Evolutionary conservation across 2,329 filamentous ascomycete species (phyloP).

Genomic region (Pseudogymnoascus sp.): DNA sequence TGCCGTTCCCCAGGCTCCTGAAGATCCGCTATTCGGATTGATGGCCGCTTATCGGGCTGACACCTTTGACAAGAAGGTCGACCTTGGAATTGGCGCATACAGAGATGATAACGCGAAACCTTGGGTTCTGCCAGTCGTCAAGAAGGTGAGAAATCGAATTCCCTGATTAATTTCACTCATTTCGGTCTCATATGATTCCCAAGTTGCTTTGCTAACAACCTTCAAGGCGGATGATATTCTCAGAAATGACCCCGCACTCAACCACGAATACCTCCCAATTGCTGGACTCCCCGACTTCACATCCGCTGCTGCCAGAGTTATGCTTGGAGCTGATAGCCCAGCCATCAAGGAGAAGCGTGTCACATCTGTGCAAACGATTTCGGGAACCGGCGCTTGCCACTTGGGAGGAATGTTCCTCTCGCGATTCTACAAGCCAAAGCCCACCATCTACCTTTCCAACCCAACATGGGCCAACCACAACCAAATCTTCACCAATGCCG

Average conservation of each 20-base stretch:
- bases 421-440: slow-evolving; percentile 76
- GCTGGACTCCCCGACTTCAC: slow-evolving; percentile 82
- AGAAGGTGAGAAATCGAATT: slow-evolving; percentile 62
- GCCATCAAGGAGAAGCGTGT: slow-evolving; percentile 78
- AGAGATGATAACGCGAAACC: slow-evolving; percentile 92
- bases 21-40: slow-evolving; percentile 90
- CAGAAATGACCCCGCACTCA: slow-evolving; percentile 79
- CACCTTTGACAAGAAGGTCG: slow-evolving; percentile 71
- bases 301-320: slow-evolving; percentile 81
- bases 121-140: slow-evolving; percentile 93
- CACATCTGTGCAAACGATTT: slow-evolving; percentile 86
- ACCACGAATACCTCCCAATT: slow-evolving; percentile 98
- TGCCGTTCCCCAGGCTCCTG: slow-evolving; percentile 80
- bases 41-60: slow-evolving; percentile 85
- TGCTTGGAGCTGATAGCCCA: slow-evolving; percentile 71
- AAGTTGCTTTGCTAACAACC: slow-evolving; percentile 9
- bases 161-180: not conserved
- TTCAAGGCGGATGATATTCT: slow-evolving; percentile 81
- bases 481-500: slow-evolving; percentile 94
- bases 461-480: slow-evolving; percentile 99
- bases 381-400: slow-evolving; percentile 91
- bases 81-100: slow-evolving; percentile 89
- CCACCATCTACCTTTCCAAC: slow-evolving; percentile 81
- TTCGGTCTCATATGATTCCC: not conserved
- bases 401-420: slow-evolving; percentile 88